Evolutionary conservation across 2,329 filamentous ascomycete genomes (phyloP).

Genomic region (Davidsoniella australis): DNA sequence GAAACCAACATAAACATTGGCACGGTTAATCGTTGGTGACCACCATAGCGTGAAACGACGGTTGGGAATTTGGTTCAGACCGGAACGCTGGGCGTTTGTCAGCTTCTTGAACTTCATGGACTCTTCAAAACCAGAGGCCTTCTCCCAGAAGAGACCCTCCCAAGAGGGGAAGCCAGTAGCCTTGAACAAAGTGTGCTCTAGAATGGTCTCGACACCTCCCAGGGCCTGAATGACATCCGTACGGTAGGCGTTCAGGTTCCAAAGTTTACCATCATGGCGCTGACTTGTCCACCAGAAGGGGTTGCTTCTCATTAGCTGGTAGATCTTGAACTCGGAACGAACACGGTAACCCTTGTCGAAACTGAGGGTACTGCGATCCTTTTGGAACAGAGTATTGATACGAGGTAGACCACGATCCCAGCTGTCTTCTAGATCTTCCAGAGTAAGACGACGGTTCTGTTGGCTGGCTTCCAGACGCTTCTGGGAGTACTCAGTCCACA

Average conservation of each 20-base stretch:
- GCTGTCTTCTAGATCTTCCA: conserved; percentile 93
- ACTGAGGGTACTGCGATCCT: conserved; percentile 87
- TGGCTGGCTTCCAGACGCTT: conserved; percentile 94
- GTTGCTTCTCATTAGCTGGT: conserved; percentile 97
- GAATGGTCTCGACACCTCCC: conserved; percentile 91
- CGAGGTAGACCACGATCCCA: conserved; percentile 95
- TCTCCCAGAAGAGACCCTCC: conserved; percentile 91
- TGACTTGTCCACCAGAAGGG: conserved; percentile 99
- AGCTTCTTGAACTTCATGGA: conserved; percentile 98
- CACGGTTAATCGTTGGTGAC: conserved; percentile 83
- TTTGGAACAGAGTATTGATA: conserved; percentile 98
- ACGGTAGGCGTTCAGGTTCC: conserved; percentile 90
- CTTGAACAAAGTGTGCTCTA: conserved; percentile 93
- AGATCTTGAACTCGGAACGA: conserved; percentile 92
- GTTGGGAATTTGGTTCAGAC: conserved; percentile 96
- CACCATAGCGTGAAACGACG: conserved; percentile 98
- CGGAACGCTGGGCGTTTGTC: conserved; percentile 89
- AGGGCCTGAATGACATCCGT: conserved; percentile 94
- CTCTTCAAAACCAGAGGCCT: conserved; percentile 40
- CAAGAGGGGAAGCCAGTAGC: conserved; percentile 92
- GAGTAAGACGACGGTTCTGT: conserved; percentile 82
- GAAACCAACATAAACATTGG: conserved; percentile 98
- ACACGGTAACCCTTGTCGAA: conserved; percentile 98
- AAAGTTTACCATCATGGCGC: conserved; percentile 89
- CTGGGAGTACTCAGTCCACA: conserved; percentile 98